Percentiles rank a stretch among this genome's conserved stretches.
Evolutionary conservation across 1,284 basidiomycete genomes (phyloP).

Genomic region (Moniliophthora roreri): DNA sequence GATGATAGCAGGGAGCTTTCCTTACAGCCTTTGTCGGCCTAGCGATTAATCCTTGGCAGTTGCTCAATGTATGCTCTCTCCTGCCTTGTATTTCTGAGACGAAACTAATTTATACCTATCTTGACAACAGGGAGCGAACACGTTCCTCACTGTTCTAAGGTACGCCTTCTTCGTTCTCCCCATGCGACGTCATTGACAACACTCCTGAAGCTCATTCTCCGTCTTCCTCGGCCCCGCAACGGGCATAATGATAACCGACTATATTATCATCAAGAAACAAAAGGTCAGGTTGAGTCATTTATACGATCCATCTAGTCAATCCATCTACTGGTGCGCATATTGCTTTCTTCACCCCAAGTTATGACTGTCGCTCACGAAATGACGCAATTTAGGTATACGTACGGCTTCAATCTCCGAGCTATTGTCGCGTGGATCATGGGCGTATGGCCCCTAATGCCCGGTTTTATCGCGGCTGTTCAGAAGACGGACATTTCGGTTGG

Average conservation of each 20-base stretch:
- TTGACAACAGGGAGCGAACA: constrained; percentile 4
- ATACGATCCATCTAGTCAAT: background rate
- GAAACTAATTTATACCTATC: too few species aligned
- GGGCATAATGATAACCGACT: constrained; percentile 5
- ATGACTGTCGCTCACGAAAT: background rate
- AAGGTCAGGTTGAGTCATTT: constrained; percentile 1
- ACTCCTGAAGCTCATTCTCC: background rate
- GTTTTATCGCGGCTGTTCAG: constrained; percentile 4
- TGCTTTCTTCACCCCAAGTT: background rate
- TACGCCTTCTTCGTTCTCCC: too few species aligned
- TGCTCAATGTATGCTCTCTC: constrained; percentile 24
- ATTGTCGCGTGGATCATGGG: constrained; percentile 4
- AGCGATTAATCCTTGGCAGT: constrained; percentile 32
- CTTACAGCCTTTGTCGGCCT: constrained; percentile 28
- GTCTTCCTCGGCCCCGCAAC: constrained; percentile 8
- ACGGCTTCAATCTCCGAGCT: constrained; percentile 6
- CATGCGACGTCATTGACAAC: background rate
- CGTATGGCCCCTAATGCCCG: constrained; percentile 7
- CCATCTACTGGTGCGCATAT: constrained; percentile 3
- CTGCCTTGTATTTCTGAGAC: too few species aligned
- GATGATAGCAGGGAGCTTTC: constrained; percentile 29
- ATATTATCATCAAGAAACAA: background rate
- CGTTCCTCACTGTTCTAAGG: constrained; percentile 5
- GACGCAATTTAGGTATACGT: background rate
- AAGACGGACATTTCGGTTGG: background rate